Percentiles rank a stretch among this genome's conserved stretches.
These are phyloP conservation scores for Trichoderma hamatum DNA, from an alignment of 2,329 filamentous ascomycete species.

Conservation along the genomic window DNA sequence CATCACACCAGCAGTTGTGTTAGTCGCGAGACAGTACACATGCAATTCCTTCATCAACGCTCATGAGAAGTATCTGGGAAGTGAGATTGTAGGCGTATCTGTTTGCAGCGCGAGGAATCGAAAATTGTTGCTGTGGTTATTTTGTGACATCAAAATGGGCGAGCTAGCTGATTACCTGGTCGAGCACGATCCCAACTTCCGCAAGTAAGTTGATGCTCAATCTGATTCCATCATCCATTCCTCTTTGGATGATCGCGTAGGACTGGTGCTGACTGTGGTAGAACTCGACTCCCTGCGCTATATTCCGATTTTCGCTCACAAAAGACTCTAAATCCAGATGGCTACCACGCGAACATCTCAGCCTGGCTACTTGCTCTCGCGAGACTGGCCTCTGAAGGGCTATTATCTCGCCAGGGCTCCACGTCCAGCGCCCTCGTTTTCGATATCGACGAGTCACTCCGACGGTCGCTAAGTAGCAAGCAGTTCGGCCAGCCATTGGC, in stretches of 20 bases:
- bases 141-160: conserved; percentile 50
- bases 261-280: conserved; percentile 38
- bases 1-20: background rate
- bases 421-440: conserved; percentile 55
- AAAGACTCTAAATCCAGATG: conserved; percentile 77
- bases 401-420: conserved; percentile 46
- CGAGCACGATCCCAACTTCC: conserved; percentile 63
- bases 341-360: conserved; percentile 76
- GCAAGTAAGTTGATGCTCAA: conserved; percentile 47
- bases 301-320: conserved; percentile 85
- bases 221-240: background rate
- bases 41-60: background rate
- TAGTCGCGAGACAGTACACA: background rate
- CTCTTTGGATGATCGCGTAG: background rate
- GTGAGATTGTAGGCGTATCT: background rate
- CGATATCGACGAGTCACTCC: conserved; percentile 63
- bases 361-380: conserved; percentile 78
- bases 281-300: conserved; percentile 77
- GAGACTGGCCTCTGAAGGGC: conserved; percentile 67
- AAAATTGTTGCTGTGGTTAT: background rate
- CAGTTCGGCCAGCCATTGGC: conserved; percentile 82
- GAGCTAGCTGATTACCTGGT: conserved; percentile 70
- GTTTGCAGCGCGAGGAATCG: background rate
- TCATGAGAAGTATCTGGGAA: background rate
- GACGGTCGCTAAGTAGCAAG: conserved; percentile 71